Base-by-base conservation (phyloP, 1,284 basidiomycete species). In the Meripilus lineatus region DNA sequence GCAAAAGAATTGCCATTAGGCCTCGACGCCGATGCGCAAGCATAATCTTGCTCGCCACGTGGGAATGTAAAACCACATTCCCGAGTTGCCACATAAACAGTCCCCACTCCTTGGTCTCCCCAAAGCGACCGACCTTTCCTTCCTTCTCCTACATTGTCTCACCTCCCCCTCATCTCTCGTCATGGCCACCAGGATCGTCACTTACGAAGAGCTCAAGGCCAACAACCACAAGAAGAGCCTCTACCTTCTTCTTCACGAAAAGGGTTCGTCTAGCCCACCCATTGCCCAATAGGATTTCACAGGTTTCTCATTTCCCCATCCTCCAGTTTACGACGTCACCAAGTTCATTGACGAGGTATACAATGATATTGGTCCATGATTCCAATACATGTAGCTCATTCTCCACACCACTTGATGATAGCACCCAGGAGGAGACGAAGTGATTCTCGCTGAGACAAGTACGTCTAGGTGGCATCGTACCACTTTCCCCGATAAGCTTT, bases 361-460 rank as follows among this genome's bases (percentile, higher is more conserved):
- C 65, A 33, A 24, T 17, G n/a, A 40, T 28, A 33, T n/a, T 42
- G 23, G 13, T 40, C n/a, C 8, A 11, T 32, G 39, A 15, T 39
- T 33, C 15, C 30, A 22, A 26, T 7, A 4, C 22, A 13, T 15
- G n/a, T 20, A n/a, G 2, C 8, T 13, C 22, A 15, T 20, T 23
- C 45, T 42, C 10, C 40, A 17, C 15, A 28, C 35, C 10, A 11
- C 21, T 32, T 18, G 14, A 21, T 32, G n/a, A 7, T 26, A 96
- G 92, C 95, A 97, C 68, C 92, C 93, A 20, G 93, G 94, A 69
- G 95, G 95, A 55, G 95, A 98, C 71, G 95, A 99, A 70, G 95
- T 99, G 45, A 81, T 99, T 51, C 66, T 97, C 46, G 86, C 89
- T 52, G 95, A 99, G 72, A 86, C 82, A 58, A 90, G 94, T 84